Evolutionary conservation across 352 stramenopile species (phyloP).

Genomic region (Phytophthora macrochlamydospora): DNA sequence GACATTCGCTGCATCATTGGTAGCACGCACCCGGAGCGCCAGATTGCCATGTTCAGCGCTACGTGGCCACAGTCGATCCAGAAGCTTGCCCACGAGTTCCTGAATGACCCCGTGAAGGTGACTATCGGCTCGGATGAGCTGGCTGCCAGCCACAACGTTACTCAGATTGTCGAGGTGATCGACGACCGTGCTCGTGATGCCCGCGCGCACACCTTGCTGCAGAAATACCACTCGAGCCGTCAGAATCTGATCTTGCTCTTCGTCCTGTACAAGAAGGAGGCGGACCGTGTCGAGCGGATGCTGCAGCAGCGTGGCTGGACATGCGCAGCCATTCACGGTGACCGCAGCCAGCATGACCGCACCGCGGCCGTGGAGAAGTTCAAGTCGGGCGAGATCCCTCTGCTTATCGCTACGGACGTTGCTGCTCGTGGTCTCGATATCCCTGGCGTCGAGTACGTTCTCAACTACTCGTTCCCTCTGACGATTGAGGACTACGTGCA

Average conservation of each 20-base stretch:
- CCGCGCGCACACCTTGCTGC: conserved; percentile 90
- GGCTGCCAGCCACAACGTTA: conserved; percentile 95
- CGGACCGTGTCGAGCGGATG: conserved; percentile 93
- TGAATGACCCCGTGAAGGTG: conserved; percentile 93
- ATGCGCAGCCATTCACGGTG: conserved; percentile 95
- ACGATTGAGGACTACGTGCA: conserved; percentile 99
- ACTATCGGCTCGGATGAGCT: conserved; percentile 95
- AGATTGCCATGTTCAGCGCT: conserved; percentile 98
- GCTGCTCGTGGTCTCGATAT: conserved; percentile 97
- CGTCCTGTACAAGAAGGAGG: conserved; percentile 99
- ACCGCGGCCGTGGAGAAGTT: conserved; percentile 94
- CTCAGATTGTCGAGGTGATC: conserved; percentile 95
- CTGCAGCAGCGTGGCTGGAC: conserved; percentile 93
- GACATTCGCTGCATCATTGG: conserved; percentile 92
- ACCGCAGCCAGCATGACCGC: conserved; percentile 94
- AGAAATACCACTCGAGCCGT: conserved; percentile 91
- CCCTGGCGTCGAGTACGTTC: conserved; percentile 95
- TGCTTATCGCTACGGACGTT: conserved; percentile 98
- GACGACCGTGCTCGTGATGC: conserved; percentile 91
- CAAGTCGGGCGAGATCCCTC: conserved; percentile 92
- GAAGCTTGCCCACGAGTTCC: conserved; percentile 95
- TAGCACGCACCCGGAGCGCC: conserved; percentile 76
- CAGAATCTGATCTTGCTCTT: conserved; percentile 97
- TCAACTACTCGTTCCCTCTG: conserved; percentile 98
- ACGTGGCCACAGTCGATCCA: conserved; percentile 98